phyloP scores from a whole-genome alignment of 106 monocot species.

The Dioscorea dumetorum region DNA sequence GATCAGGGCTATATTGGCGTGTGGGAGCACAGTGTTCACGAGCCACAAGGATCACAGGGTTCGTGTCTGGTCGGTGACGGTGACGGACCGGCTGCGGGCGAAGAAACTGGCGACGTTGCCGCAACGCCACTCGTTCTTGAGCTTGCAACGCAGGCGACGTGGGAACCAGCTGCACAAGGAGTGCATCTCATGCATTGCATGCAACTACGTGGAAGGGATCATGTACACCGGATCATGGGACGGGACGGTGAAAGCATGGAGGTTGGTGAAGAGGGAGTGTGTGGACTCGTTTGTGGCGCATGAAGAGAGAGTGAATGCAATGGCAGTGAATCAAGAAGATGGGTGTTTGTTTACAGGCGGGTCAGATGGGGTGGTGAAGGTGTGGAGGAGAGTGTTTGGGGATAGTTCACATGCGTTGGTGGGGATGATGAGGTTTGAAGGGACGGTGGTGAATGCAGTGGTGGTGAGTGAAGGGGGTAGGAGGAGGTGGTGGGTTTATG shows the following conservation, averaged over 20 bases:
- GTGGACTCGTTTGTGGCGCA: conserved; percentile 36
- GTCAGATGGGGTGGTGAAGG: conserved; percentile 39
- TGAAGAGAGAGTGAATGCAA: conserved; percentile 30
- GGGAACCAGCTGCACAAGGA: conserved; percentile 16
- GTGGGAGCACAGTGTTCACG: conserved; percentile 28
- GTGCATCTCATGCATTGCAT: conserved; percentile 26
- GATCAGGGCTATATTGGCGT: conserved; percentile 18
- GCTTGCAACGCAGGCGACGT: conserved; percentile 4
- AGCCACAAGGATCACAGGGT: conserved; percentile 31
- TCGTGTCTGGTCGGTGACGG: conserved; percentile 25
- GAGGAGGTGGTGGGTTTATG: conserved; percentile 20
- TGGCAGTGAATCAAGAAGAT: conserved; percentile 29
- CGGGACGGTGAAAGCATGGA: conserved; percentile 43
- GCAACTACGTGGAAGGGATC: conserved; percentile 22
- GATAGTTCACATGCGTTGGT: conserved; percentile 21
- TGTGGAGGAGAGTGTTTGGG: conserved; percentile 34
- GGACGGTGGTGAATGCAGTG: conserved; percentile 30
- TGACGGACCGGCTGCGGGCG: conserved; percentile 8
- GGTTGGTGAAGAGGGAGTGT: conserved; percentile 17
- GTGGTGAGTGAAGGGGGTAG: conserved; percentile 5
- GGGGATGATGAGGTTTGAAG: conserved; percentile 21
- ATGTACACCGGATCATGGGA: conserved; percentile 47
- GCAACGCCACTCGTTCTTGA: neutral
- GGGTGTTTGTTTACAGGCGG: conserved; percentile 39
- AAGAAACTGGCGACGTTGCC: conserved; percentile 36